These are phyloP conservation scores for Leishmania aethiopica DNA, from an alignment of 208 protist species.

Conservation along the genomic window DNA sequence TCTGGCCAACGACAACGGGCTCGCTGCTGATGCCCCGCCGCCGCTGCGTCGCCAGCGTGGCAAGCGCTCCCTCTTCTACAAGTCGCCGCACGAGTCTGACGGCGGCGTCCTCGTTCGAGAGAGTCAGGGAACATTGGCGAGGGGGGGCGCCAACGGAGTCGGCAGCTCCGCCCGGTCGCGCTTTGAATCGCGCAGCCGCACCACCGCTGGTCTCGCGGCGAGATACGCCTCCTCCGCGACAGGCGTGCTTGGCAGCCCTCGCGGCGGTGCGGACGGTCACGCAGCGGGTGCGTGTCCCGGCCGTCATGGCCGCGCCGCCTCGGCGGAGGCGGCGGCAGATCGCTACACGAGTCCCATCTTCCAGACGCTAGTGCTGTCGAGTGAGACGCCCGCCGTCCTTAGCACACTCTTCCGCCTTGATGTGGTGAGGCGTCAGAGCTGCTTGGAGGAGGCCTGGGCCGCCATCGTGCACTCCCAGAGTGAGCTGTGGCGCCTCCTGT, in stretches of 20 bases:
- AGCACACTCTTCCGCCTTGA: conserved; percentile 26
- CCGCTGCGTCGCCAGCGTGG: conserved; percentile 38
- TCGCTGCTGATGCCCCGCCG: conserved; percentile 1
- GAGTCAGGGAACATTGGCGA: background rate
- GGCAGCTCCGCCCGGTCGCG: conserved; percentile 1
- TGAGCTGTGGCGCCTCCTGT: conserved; percentile 29
- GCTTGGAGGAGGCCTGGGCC: conserved; percentile 53
- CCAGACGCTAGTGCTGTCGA: conserved; percentile 31
- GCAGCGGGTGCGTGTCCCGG: background rate
- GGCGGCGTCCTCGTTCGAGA: conserved; percentile 10
- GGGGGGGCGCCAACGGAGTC: background rate
- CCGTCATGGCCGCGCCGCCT: conserved; percentile 1
- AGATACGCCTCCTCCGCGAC: background rate
- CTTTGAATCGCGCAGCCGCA: conserved; percentile 1
- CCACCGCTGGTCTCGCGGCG: background rate
- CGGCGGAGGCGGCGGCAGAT: background rate
- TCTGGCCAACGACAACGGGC: background rate
- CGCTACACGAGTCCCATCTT: conserved; percentile 35
- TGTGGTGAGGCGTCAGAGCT: conserved; percentile 12
- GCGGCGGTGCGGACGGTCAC: background rate
- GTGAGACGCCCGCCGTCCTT: conserved; percentile 24
- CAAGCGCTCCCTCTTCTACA: conserved; percentile 50
- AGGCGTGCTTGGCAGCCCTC: background rate
- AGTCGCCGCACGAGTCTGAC: conserved; percentile 9
- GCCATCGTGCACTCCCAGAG: conserved; percentile 24